Conservation (phyloP, 2,329 filamentous ascomycete genomes). For the Parasarocladium wereldwijsianum region DNA sequence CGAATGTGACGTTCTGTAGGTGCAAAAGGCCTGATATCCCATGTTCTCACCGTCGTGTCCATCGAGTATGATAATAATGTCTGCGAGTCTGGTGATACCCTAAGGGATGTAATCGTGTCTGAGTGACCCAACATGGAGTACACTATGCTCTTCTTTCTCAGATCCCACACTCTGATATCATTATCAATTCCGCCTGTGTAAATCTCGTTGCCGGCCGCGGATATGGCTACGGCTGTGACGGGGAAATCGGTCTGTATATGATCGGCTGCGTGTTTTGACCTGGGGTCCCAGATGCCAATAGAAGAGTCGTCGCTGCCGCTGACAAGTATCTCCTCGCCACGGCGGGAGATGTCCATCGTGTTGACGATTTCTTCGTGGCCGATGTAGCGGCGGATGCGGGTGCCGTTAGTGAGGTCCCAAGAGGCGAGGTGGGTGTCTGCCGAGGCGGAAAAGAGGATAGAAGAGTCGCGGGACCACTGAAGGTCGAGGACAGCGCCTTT, state of each 20-base stretch:
- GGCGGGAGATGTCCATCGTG: constrained; percentile 70
- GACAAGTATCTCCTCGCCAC: constrained; percentile 80
- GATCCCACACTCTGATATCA: constrained; percentile 92
- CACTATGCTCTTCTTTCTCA: constrained; percentile 77
- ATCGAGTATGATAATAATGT: constrained; percentile 82
- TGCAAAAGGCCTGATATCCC: constrained; percentile 93
- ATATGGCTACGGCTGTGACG: constrained; percentile 79
- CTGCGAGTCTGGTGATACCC: constrained; percentile 87
- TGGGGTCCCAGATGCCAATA: constrained; percentile 91
- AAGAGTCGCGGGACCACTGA: constrained; percentile 92
- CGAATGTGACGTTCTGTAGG: constrained; percentile 71
- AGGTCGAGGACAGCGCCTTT: constrained; percentile 83
- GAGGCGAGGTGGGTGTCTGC: constrained; percentile 87
- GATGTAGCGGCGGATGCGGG: constrained; percentile 77
- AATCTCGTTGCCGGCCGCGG: constrained; percentile 88
- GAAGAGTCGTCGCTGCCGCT: constrained; percentile 89
- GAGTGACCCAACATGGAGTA: constrained; percentile 83
- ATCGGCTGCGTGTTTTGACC: constrained; percentile 75
- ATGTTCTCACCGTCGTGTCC: constrained; percentile 86
- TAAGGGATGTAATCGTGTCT: constrained; percentile 81
- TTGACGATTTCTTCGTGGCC: constrained; percentile 97
- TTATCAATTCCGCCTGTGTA: constrained; percentile 95
- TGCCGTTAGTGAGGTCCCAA: constrained; percentile 89
- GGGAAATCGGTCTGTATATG: constrained; percentile 87
- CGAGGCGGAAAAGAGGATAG: constrained; percentile 80